Evolutionary conservation across 2,329 filamentous ascomycete species (phyloP), one percentile per base, ranked within the genome.

Genomic region (Coniella lustricola): DNA sequence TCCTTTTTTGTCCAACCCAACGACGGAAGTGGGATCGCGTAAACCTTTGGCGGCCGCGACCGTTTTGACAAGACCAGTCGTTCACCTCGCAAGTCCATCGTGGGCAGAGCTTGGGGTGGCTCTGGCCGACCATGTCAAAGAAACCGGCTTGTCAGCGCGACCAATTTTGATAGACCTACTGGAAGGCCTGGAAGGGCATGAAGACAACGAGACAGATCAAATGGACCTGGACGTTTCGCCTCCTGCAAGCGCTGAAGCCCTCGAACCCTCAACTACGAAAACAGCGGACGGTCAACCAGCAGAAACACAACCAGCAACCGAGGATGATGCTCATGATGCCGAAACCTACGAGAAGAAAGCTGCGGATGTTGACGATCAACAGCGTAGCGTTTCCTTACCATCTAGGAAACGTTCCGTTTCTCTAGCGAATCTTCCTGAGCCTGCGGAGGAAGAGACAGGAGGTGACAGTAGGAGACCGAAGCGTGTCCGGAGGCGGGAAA

Each of bases 401-500:
- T 74, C 72, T 0, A 71, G 79, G 44, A 84, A 84, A 59, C 71
- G 81, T 43, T 84, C 81, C 2, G 80, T 84, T 52, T 84, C 81
- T 10, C 65, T 67, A 25, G 81, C 81, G 4, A 80, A 80, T 3
- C 62, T 84, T 14, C 69, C 69, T 0, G 80, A 83, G 3, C 69
- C 64, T 0, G 68, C 60, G 1, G 78, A 81, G 7, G 80, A 84
- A 44, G 80, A 84, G 31, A 72, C 69, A 20, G 68, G 67, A 2
- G 71, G n/a, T n/a, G n/a, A 76, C 10, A 75, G 77, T 46, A 84
- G 83, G 58, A 70, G 81, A 49, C 84, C 81, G 62, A 86, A 85
- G 59, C 70, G 82, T 43, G 81, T 81, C 25, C 73, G 82, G 39
- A 75, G 79, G 16, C 72, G 82, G 46, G 81, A 84, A 37, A 76